Evolutionary conservation across 2,329 filamentous ascomycete genomes (phyloP).

Genomic region (Hortaea werneckii): DNA sequence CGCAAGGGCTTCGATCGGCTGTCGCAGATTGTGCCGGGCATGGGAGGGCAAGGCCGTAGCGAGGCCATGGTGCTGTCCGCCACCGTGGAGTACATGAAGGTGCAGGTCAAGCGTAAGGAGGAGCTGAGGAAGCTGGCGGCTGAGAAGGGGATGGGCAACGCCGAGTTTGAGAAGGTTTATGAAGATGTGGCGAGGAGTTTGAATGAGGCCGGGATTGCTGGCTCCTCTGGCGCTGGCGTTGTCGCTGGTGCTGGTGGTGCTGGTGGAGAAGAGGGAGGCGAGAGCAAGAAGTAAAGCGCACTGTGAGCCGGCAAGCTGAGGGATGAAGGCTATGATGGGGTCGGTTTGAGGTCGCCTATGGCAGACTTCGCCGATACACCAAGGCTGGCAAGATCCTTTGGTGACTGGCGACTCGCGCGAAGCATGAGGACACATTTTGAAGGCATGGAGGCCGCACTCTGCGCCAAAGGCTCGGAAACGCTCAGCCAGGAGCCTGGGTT

Average conservation of each 20-base stretch:
- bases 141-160: constrained; percentile 14
- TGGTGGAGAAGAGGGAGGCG: neutral
- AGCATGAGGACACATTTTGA: too few relatives aligned
- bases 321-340: too few relatives aligned
- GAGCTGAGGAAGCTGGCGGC: constrained; percentile 27
- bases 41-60: constrained; percentile 73
- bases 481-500: too few relatives aligned
- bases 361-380: too few relatives aligned
- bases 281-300: neutral
- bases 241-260: too few relatives aligned
- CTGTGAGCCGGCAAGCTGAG: too few relatives aligned
- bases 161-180: constrained; percentile 10
- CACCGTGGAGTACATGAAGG: constrained; percentile 34
- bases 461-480: too few relatives aligned
- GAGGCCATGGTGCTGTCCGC: constrained; percentile 70
- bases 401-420: too few relatives aligned
- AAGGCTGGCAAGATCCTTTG: too few relatives aligned
- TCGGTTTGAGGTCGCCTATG: too few relatives aligned
- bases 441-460: too few relatives aligned
- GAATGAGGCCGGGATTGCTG: neutral
- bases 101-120: constrained; percentile 30
- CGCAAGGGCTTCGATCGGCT: constrained; percentile 75
- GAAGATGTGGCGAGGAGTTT: neutral
- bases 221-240: too few relatives aligned
- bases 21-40: constrained; percentile 67